Evolutionary conservation across 1,284 basidiomycete genomes (phyloP), one percentile per base, ranked within the genome.

Genomic region (Apiotrichum veenhuisii): DNA sequence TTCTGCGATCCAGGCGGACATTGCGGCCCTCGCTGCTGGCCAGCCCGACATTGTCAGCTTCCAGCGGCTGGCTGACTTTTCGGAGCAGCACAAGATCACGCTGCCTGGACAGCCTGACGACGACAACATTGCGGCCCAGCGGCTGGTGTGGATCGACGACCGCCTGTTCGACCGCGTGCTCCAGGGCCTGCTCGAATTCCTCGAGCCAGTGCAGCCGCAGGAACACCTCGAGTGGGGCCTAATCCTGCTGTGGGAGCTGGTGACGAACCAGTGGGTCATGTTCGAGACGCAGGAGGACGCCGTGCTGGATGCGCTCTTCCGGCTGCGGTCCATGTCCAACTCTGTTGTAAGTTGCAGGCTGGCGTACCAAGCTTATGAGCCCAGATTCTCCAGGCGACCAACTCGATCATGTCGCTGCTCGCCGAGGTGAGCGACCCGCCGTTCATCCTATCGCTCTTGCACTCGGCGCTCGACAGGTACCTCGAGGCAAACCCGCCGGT

Each of bases 161-260:
- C 41, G 52, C 5, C 33, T 71, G 27, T 74, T 72, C 46, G 67
- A 69, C 7, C 57, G 64, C 17, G 20, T 71, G 0, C 62, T 72
- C 33, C 59, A 66, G 15, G 69, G 64, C 4, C 54, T 75, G 37
- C 52, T 69, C 45, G 41, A 38, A 2, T 67, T 64, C 41, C 45
- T 75, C 10, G 51, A 62, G 10, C 66, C 70, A 0, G 48, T 17
- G 2, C 51, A 70, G 66, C 38, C 66, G 1, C 37, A 59, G 10
- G 61, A 58, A 12, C 25, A 71, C 22, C 57, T 72, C 4, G 72
- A 73, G 47, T 69, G 71, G 36, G 57, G 67, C 18, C 44, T 73
- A 34, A 68, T 73, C 1, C 46, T 70, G 1, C 63, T 75, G 1
- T 75, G 72, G 71, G 72, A 75, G 50, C 48, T 75, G 54, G 67